These are phyloP conservation scores for Paracorniculantispora psalliotae DNA, from an alignment of 2,329 filamentous ascomycete genomes.

Conservation along the genomic window DNA sequence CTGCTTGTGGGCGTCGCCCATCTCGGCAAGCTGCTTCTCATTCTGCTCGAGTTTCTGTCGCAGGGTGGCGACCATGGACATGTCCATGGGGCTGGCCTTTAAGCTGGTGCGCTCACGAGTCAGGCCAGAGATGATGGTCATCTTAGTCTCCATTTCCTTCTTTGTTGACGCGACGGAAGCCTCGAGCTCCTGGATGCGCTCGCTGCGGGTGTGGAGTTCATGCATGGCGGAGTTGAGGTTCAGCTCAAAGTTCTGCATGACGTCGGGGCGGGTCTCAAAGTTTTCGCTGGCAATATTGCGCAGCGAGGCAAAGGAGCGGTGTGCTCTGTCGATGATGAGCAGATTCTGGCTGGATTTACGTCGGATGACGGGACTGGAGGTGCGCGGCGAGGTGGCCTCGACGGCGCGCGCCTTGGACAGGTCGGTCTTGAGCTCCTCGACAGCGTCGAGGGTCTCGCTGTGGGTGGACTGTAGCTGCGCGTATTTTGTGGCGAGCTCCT, in stretches of 20 bases:
- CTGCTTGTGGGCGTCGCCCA: conserved; percentile 66
- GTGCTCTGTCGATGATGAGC: conserved; percentile 81
- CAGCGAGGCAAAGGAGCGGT: conserved; percentile 83
- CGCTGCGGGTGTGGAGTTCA: conserved; percentile 79
- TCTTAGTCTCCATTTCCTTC: conserved; percentile 97
- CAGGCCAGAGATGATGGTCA: conserved; percentile 89
- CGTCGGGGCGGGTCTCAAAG: conserved; percentile 75
- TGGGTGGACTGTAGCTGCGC: conserved; percentile 79
- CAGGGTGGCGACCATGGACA: conserved; percentile 81
- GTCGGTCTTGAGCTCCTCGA: conserved; percentile 87
- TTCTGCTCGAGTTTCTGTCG: conserved; percentile 84
- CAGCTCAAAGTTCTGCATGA: conserved; percentile 86
- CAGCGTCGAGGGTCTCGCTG: conserved; percentile 72
- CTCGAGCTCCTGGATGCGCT: conserved; percentile 86
- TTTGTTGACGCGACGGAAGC: conserved; percentile 75
- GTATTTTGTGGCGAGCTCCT: conserved; percentile 70
- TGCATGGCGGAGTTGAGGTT: conserved; percentile 91
- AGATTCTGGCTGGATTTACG: conserved; percentile 90
- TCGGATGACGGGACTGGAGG: conserved; percentile 73
- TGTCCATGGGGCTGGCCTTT: conserved; percentile 79
- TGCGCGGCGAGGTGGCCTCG: conserved; percentile 56
- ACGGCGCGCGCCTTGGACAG: conserved; percentile 68
- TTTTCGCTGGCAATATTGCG: conserved; percentile 84
- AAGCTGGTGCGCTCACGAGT: conserved; percentile 90
- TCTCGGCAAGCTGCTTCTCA: conserved; percentile 69